phyloP scores from a whole-genome alignment of 2,329 filamentous ascomycete genomes.

The Penicillium sp. region DNA sequence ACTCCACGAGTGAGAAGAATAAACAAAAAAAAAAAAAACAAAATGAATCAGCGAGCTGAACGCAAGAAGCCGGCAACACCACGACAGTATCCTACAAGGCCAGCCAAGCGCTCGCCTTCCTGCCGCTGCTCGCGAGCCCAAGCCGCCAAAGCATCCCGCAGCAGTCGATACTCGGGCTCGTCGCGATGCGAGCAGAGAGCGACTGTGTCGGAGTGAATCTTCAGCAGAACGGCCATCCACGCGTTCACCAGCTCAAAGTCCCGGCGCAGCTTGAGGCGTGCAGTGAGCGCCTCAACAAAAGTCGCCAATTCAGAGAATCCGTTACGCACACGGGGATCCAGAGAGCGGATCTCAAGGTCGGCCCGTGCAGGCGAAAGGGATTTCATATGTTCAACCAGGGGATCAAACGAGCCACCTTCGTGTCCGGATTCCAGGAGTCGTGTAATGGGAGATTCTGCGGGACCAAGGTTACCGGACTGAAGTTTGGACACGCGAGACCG shows the following conservation, averaged over 20 bases:
- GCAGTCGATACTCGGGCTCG: constrained; percentile 37
- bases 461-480: constrained; percentile 42
- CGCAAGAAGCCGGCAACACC: constrained; percentile 80
- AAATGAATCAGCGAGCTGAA: constrained; percentile 39
- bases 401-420: constrained; percentile 54
- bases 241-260: constrained; percentile 94
- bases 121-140: constrained; percentile 69
- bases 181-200: constrained; percentile 41
- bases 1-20: no score
- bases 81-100: constrained; percentile 77
- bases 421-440: constrained; percentile 43
- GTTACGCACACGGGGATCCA: constrained; percentile 46
- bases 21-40: no score
- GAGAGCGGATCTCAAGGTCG: constrained; percentile 83
- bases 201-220: constrained; percentile 64
- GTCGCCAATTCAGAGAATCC: constrained; percentile 63
- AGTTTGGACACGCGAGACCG: constrained; percentile 65
- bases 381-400: constrained; percentile 73
- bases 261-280: constrained; percentile 58
- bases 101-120: constrained; percentile 65
- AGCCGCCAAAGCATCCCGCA: constrained; percentile 56
- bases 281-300: constrained; percentile 77
- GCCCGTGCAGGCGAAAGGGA: constrained; percentile 75
- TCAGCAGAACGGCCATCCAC: constrained; percentile 94
- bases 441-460: constrained; percentile 39